Percentiles rank a stretch among this genome's conserved stretches.
Conservation (phyloP, 768 basidiomycete genomes). For the Gymnopilus dilepis region DNA sequence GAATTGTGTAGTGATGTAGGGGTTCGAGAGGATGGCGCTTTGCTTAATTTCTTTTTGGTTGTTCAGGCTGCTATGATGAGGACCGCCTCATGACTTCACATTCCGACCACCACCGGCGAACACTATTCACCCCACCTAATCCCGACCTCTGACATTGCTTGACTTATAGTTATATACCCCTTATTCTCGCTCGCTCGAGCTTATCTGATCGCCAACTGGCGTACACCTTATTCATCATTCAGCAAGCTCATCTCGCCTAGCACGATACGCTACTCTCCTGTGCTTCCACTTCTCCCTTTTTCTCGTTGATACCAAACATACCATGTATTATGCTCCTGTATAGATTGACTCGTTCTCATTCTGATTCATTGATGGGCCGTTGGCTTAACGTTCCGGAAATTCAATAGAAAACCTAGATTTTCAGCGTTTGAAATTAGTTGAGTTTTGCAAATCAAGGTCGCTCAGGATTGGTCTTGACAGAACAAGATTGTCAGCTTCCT, state of each 20-base stretch:
- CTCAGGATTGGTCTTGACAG: too few species aligned
- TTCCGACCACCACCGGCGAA: neutral
- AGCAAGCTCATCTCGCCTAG: neutral
- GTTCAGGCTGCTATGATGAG: neutral
- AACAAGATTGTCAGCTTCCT: too few species aligned
- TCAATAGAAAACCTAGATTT: too few species aligned
- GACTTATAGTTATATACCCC: constrained; percentile 13
- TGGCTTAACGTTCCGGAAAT: too few species aligned
- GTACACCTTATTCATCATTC: neutral
- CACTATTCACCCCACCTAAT: neutral
- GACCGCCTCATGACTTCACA: constrained; percentile 1
- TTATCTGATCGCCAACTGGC: neutral
- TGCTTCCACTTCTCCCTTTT: neutral
- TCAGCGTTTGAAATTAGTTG: too few species aligned
- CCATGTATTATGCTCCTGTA: constrained; percentile 6
- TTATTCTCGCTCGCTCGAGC: constrained; percentile 1
- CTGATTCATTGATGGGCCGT: neutral
- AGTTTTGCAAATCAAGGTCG: too few species aligned
- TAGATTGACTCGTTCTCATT: constrained; percentile 9
- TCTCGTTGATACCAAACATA: constrained; percentile 12
- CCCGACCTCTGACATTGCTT: constrained; percentile 8
- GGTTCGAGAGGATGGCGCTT: neutral
- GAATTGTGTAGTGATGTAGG: constrained; percentile 67
- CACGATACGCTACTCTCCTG: constrained; percentile 8
- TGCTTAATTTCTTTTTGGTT: constrained; percentile 3